These are phyloP conservation scores for Penicillium longicatenatum DNA, from an alignment of 495 filamentous ascomycete genomes.

Conservation along the genomic window DNA sequence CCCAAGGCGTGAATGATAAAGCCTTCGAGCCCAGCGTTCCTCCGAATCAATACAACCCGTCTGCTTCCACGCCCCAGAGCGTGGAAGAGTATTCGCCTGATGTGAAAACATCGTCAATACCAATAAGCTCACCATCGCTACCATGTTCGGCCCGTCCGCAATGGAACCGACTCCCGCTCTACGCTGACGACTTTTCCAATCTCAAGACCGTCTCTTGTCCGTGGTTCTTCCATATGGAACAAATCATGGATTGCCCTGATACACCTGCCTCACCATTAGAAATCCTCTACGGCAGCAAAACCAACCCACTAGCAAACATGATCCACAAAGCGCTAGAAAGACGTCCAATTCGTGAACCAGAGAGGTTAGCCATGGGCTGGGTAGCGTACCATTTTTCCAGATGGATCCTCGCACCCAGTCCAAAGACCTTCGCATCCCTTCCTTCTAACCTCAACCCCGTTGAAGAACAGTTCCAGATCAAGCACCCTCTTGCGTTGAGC, in stretches of 20 bases:
- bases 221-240: conserved; percentile 23
- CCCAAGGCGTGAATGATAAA: conserved; percentile 2
- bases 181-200: conserved; percentile 23
- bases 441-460: conserved; percentile 20
- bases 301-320: conserved; percentile 29
- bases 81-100: neutral
- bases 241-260: conserved; percentile 23
- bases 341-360: conserved; percentile 32
- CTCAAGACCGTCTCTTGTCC: conserved; percentile 7
- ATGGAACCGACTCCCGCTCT: conserved; percentile 28
- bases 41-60: neutral
- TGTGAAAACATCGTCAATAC: neutral
- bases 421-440: conserved; percentile 20
- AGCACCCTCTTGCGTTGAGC: conserved; percentile 25
- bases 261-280: conserved; percentile 28
- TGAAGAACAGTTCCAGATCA: conserved; percentile 22
- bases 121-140: neutral
- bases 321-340: conserved; percentile 21
- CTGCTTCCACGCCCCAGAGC: neutral
- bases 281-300: conserved; percentile 31
- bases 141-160: neutral
- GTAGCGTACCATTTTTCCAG: conserved; percentile 23
- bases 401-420: conserved; percentile 28
- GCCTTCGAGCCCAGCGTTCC: neutral
- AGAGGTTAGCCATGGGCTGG: conserved; percentile 27